These are phyloP conservation scores for Stellera chamaejasme DNA, from an alignment of 345 rosid species.

Conservation along the genomic window DNA sequence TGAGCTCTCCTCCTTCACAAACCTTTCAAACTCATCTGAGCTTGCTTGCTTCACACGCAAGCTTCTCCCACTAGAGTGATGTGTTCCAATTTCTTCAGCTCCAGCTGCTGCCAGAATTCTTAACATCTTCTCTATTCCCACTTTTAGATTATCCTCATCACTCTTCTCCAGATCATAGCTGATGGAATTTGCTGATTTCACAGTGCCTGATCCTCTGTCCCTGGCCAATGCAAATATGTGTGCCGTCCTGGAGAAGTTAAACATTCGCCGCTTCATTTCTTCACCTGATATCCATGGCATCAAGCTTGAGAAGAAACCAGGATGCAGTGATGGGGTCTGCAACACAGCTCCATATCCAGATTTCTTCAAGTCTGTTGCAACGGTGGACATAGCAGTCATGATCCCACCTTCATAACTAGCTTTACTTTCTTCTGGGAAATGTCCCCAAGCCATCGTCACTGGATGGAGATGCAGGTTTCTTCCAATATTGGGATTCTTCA, in stretches of 20 bases:
- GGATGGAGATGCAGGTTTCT: conserved; percentile 70
- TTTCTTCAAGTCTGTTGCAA: conserved; percentile 21
- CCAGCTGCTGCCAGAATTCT: conserved; percentile 68
- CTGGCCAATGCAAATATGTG: conserved; percentile 57
- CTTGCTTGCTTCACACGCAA: conserved; percentile 40
- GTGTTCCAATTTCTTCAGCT: conserved; percentile 81
- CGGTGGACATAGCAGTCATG: conserved; percentile 77
- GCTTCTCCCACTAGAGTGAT: conserved; percentile 39
- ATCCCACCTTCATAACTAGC: conserved; percentile 77
- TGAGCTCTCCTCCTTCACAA: conserved; percentile 60
- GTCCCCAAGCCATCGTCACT: conserved; percentile 86
- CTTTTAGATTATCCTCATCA: conserved; percentile 50
- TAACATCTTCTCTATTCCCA: conserved; percentile 50
- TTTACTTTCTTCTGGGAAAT: conserved; percentile 49
- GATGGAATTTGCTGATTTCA: conserved; percentile 31
- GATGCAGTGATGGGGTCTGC: conserved; percentile 77
- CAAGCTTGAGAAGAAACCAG: conserved; percentile 65
- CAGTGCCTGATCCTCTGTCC: conserved; percentile 58
- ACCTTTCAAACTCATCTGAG: conserved; percentile 33
- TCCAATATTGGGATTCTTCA: conserved; percentile 58
- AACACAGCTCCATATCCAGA: conserved; percentile 59
- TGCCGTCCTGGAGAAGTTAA: conserved; percentile 58
- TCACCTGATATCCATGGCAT: conserved; percentile 74
- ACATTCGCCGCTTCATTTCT: conserved; percentile 54
- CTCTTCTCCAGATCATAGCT: conserved; percentile 32